Conservation (phyloP, 148 eudicot genomes). For the Dysphania ambrosioides region DNA sequence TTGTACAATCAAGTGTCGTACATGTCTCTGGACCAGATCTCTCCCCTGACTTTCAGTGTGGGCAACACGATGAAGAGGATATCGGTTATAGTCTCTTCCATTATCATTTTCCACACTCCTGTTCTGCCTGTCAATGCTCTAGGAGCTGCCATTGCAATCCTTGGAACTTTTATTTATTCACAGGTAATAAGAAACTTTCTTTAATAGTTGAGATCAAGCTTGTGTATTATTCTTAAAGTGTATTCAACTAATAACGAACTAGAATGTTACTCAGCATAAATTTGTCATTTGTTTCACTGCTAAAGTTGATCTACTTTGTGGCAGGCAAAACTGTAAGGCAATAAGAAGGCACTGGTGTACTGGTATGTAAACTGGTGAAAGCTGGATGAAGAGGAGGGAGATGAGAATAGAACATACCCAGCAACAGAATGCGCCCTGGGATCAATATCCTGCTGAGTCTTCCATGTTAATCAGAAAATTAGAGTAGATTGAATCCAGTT, state of each 20-base stretch:
- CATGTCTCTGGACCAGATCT: conserved; percentile 69
- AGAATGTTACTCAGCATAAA: neutral
- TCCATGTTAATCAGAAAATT: no score
- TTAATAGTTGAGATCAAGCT: neutral
- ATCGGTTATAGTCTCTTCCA: conserved; percentile 62
- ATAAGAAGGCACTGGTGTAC: neutral
- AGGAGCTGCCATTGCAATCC: conserved; percentile 64
- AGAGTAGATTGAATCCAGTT: neutral
- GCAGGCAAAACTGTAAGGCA: conserved; percentile 21
- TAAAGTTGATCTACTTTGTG: conserved; percentile 1
- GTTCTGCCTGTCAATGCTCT: conserved; percentile 58
- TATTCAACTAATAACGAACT: neutral
- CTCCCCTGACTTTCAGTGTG: conserved; percentile 67
- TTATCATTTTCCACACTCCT: conserved; percentile 64
- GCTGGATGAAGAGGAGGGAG: neutral
- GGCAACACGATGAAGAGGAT: conserved; percentile 75
- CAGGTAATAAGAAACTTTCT: conserved; percentile 36
- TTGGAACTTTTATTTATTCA: conserved; percentile 66
- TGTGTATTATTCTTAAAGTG: neutral
- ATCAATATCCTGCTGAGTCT: neutral
- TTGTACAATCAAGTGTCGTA: conserved; percentile 68
- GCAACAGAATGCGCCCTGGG: neutral
- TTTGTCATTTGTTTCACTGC: neutral
- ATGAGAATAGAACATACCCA: neutral
- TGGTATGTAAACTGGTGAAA: neutral